Evolutionary conservation across 345 rosid genomes (phyloP), one percentile per base, ranked within the genome.

Genomic region (Reutealis trisperma): DNA sequence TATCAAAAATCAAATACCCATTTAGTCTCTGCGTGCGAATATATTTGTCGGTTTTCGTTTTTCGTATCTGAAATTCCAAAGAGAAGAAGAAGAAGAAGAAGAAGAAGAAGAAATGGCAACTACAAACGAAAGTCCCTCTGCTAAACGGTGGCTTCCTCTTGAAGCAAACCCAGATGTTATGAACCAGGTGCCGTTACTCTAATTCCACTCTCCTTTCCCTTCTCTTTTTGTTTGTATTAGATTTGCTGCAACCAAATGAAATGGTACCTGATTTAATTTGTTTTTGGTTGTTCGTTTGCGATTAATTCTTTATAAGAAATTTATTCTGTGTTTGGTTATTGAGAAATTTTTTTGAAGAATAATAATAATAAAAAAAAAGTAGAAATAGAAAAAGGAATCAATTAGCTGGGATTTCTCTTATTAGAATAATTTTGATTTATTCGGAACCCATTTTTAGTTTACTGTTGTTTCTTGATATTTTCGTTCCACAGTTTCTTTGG

Each of bases 101-200:
- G n/a, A n/a, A n/a, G n/a, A 37, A 37, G 41, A 37, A 37, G 6
- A 83, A 71, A 93, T 92, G 99, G 86, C 96, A 45, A 86, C 91
- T 3, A 1, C 60, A 9, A 84, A 75, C 71, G 92, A 89, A 78
- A 75, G 86, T 72, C 82, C 92, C 59, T 79, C 90, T 66, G 80
- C 92, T 63, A 92, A 92, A 88, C 83, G 89, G 83, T 93, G 99
- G 99, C 99, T 96, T 87, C 99, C 98, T 80, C 94, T 96, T 52
- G 99, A 96, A 88, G 97, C 99, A 77, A 96, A 96, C 69, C 99
- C 98, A 7, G 94, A 93, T 21, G 91, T 96, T 63, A 93, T 96
- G 94, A 93, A 93, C 86, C 99, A 93, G 99, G 99, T 90, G 3
- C n/a, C 58, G 12, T 32, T n/a, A 19, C 16, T 13, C 5, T 14